Base-by-base conservation (phyloP, 2,329 filamentous ascomycete species). In the Neopestalotiopsis sp. region DNA sequence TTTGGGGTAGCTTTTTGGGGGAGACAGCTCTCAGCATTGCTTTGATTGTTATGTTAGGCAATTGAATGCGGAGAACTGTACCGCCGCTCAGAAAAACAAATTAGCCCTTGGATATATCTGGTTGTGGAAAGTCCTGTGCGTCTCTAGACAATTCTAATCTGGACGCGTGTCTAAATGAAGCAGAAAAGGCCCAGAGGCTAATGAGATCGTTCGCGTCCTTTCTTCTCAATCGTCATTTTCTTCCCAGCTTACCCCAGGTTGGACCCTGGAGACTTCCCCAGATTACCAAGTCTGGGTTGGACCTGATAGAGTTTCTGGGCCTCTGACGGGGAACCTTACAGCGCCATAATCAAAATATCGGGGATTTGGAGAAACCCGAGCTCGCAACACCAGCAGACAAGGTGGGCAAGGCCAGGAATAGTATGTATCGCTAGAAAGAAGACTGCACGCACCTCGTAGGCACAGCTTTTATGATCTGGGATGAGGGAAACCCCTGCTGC, bases 361-460 rank as follows among this genome's bases (percentile, higher is more conserved):
- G 61, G 17, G 40, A 45, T 64, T 64, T 64, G 61, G 61, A 64
- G 61, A 64, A 64, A 24, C 61, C 61, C 61, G 61, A 64, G 20
- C 38, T 62, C 34, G 59, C 24, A 28, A 14, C 40, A 28, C 24
- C 24, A 28, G 24, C 24, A 28, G 24, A 28, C 30, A 34, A 17
- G 17, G 59, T 40, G 40, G 42, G n/a, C 59, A 62, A 62, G 30
- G 59, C 34, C 59, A 34, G 59, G 32, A 62, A 62, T 62, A 62
- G 34, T 20, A 17, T 40, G 24, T 59, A 12, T 24, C 5, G 34
- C 34, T 42, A 32, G 59, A 10, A 14, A 20, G n/a, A 10, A 59
- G 57, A 49, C 45, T 20, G 45, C 20, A 53, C 45, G n/a, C 45
- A 53, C 45, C 17, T 53, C 45, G 45, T 53, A 53, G 45, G n/a